Percentiles rank a stretch among this genome's conserved stretches.
These are phyloP conservation scores for Elongisporangium anandrum DNA, from an alignment of 352 stramenopile genomes.

Conservation along the genomic window DNA sequence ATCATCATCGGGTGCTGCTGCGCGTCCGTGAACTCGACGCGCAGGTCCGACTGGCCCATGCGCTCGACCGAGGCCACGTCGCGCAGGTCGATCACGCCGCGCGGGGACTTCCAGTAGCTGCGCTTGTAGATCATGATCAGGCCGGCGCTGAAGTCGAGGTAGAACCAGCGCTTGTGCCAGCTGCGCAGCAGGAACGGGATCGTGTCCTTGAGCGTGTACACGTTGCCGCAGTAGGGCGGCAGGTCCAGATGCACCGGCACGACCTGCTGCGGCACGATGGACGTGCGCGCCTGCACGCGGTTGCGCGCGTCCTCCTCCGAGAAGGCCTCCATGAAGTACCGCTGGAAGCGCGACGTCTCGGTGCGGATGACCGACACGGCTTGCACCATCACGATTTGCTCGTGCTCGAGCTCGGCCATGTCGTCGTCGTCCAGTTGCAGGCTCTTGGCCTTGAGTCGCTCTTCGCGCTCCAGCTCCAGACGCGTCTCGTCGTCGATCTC, in stretches of 20 bases:
- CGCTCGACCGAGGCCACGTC: slow-evolving; percentile 54
- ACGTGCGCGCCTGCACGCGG: slow-evolving; percentile 15
- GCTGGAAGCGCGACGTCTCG: slow-evolving; percentile 56
- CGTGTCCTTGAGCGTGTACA: slow-evolving; percentile 73
- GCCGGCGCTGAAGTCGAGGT: slow-evolving; percentile 69
- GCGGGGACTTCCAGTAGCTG: slow-evolving; percentile 80
- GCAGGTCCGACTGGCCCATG: slow-evolving; percentile 70
- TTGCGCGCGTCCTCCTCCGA: slow-evolving; percentile 35
- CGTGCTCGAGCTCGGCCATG: slow-evolving; percentile 50
- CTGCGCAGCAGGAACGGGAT: slow-evolving; percentile 72
- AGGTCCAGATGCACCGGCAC: slow-evolving; percentile 31
- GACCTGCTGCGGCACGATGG: slow-evolving; percentile 22
- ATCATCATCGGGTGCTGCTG: slow-evolving; percentile 47
- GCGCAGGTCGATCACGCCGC: slow-evolving; percentile 66
- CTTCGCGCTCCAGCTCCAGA: slow-evolving; percentile 42
- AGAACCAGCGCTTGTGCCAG: slow-evolving; percentile 82
- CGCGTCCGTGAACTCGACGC: slow-evolving; percentile 46
- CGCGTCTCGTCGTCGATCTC: slow-evolving; percentile 53
- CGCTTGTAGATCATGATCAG: slow-evolving; percentile 79
- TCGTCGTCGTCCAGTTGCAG: slow-evolving; percentile 65
- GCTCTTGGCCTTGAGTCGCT: slow-evolving; percentile 43
- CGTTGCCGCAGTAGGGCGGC: slow-evolving; percentile 69
- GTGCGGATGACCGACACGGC: slow-evolving; percentile 56
- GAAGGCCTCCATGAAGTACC: slow-evolving; percentile 54
- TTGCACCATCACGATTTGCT: slow-evolving; percentile 41